A percentile compares a stretch with the other conserved stretches of the same genome.
Conservation (phyloP, 352 stramenopile genomes). For the Pythium insidiosum region DNA sequence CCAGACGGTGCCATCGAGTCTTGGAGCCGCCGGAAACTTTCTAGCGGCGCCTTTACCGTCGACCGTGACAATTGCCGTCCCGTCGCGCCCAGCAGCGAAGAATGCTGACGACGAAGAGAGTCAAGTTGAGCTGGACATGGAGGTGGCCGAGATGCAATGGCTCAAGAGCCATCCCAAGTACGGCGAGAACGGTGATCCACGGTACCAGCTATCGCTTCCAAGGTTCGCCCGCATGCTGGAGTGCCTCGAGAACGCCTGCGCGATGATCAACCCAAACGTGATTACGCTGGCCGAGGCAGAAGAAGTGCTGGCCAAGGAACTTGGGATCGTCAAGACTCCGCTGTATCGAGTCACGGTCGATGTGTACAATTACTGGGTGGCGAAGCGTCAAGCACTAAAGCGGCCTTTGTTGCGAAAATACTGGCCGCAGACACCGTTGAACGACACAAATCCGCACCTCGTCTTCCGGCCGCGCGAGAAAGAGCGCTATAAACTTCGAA, state of each 20-base stretch:
- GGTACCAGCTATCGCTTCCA: conserved; percentile 64
- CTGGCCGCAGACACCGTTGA: conserved; percentile 93
- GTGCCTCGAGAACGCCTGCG: conserved; percentile 77
- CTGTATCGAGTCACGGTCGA: conserved; percentile 69
- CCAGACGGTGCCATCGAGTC: conserved; percentile 44
- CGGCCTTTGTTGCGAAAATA: conserved; percentile 92
- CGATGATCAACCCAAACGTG: conserved; percentile 69
- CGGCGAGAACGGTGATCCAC: conserved; percentile 66
- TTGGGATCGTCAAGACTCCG: conserved; percentile 59
- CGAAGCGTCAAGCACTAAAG: conserved; percentile 88
- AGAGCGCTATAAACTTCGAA: conserved; percentile 95
- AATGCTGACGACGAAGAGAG: conserved; percentile 33
- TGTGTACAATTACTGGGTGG: conserved; percentile 95
- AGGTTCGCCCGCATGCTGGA: conserved; percentile 80
- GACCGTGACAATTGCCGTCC: too few species aligned
- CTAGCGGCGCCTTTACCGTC: too few species aligned
- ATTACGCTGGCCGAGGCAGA: conserved; percentile 68
- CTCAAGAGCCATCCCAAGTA: conserved; percentile 78
- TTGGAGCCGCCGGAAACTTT: too few species aligned
- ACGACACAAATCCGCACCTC: conserved; percentile 97
- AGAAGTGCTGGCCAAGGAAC: conserved; percentile 58
- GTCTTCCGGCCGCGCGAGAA: conserved; percentile 98
- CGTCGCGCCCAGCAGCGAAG: too few species aligned
- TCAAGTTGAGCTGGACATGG: conserved; percentile 66
- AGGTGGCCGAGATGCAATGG: conserved; percentile 85